Conservation (phyloP, 495 filamentous ascomycete genomes). For the Clohesyomyces aquaticus region DNA sequence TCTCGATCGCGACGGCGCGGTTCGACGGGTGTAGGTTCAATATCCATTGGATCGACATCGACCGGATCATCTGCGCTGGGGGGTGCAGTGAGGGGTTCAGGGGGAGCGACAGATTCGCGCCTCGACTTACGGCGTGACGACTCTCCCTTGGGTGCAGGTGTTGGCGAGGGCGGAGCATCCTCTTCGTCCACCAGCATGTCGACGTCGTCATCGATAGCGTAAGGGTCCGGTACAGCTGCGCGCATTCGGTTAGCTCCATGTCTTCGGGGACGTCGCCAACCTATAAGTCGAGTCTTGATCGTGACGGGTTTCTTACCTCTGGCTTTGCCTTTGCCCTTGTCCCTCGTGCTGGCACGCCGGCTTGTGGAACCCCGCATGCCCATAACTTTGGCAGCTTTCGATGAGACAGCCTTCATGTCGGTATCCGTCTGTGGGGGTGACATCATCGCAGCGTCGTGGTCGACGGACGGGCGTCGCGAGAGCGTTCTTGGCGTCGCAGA, state of each 20-base stretch:
- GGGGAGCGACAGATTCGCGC: slow-evolving; percentile 31
- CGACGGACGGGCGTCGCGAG: slow-evolving; percentile 53
- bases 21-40: slow-evolving; percentile 25
- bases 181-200: slow-evolving; percentile 57
- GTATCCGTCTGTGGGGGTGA: slow-evolving; percentile 58
- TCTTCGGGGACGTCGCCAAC: slow-evolving; percentile 12
- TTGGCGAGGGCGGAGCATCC: slow-evolving; percentile 31
- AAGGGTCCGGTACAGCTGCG: slow-evolving; percentile 59
- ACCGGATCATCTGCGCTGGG: slow-evolving; percentile 41
- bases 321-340: slow-evolving; percentile 44
- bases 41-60: slow-evolving; percentile 31
- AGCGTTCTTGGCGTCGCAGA: slow-evolving; percentile 43
- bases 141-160: slow-evolving; percentile 29
- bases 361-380: slow-evolving; percentile 48
- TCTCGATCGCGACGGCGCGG: slow-evolving; percentile 28
- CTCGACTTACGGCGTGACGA: slow-evolving; percentile 36
- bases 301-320: slow-evolving; percentile 41
- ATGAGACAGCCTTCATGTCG: slow-evolving; percentile 46
- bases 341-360: slow-evolving; percentile 39
- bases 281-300: not conserved
- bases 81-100: slow-evolving; percentile 37
- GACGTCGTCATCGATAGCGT: slow-evolving; percentile 62
- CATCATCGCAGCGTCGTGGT: slow-evolving; percentile 56
- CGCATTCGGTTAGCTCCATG: slow-evolving; percentile 33
- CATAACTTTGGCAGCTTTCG: slow-evolving; percentile 66